Base-by-base conservation (phyloP, 768 basidiomycete species). In the Tricholoma sp. region DNA sequence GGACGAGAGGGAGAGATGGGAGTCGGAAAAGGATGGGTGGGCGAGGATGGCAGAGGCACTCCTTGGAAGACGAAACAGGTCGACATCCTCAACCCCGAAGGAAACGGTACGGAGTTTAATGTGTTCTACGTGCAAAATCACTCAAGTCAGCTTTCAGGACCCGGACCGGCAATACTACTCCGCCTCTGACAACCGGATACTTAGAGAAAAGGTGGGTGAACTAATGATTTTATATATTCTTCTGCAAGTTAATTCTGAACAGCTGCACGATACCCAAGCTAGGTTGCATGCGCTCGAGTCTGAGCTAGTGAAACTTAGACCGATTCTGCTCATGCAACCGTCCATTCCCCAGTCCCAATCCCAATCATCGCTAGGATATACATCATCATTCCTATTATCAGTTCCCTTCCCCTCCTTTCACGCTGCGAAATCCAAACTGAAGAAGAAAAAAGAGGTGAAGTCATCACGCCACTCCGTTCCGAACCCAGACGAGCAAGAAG, bases 271-370 rank as follows among this genome's bases (percentile, higher is more conserved):
- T 55, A 75, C 81, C 0, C 82, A 85, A 60, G 63, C 66, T 5
- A 81, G 86, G 37, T 69, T 85, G 10, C 69, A 76, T 22, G 60
- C 74, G 1, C 76, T 91, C 0, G 89, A 91, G 70, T 64, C 76
- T 10, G 89, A 91, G 65, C 74, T 91, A 7, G 68, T 73, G 2
- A 81, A 82, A 59, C 77, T 91, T 31, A 82, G 83, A 49, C 89
- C 89, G 0, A 69, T 89, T 34, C 76, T 91, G 46, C 72, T 89
- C 12, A 82, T 89, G 79, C 83, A 85, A 50, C 82, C 85, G 18
- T 74, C 71, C 19, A 62, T 73, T 39, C 52, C 60, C 43, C 50
- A 45, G 45, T 35, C 61, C 10, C 57, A 67, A 57, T 35, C 61
- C 10, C 57, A 67, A 57, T 61, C 52, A 43, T 60, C 57, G 53